Evolutionary conservation across 805 yeast genomes (phyloP).

Genomic region (Lipomyces lipofer): DNA sequence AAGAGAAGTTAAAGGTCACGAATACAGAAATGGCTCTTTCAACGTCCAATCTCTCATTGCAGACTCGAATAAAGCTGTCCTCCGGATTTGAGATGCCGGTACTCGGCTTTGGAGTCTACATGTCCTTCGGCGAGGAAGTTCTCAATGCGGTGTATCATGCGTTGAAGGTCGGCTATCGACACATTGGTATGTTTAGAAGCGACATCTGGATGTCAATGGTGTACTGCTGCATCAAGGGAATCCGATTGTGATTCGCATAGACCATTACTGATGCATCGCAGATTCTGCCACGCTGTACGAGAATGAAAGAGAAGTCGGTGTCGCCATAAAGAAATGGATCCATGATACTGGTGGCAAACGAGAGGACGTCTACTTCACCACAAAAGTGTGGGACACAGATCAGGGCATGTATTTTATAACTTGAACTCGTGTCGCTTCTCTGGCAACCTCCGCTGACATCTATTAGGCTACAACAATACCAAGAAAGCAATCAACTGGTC

Average conservation of each 20-base stretch:
- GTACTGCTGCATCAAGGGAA: neutral
- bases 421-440: constrained; percentile 38
- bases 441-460: no score
- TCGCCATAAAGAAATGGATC: constrained; percentile 50
- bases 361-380: constrained; percentile 41
- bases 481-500: constrained; percentile 61
- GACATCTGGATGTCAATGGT: neutral
- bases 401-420: constrained; percentile 43
- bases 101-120: constrained; percentile 84
- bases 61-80: constrained; percentile 15
- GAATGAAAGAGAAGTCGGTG: constrained; percentile 67
- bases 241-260: neutral
- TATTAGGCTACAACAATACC: constrained; percentile 59
- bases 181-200: no score
- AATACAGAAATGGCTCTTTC: constrained; percentile 5
- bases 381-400: constrained; percentile 38
- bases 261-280: constrained; percentile 55
- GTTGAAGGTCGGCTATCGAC: constrained; percentile 78
- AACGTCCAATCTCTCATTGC: constrained; percentile 4
- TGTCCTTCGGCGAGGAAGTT: constrained; percentile 62
- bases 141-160: constrained; percentile 62
- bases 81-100: constrained; percentile 73
- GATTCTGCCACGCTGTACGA: constrained; percentile 74
- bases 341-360: constrained; percentile 43
- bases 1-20: no score